Evolutionary conservation across 1,284 basidiomycete genomes (phyloP), one percentile per base, ranked within the genome.

Genomic region (Meira miltonrushii): DNA sequence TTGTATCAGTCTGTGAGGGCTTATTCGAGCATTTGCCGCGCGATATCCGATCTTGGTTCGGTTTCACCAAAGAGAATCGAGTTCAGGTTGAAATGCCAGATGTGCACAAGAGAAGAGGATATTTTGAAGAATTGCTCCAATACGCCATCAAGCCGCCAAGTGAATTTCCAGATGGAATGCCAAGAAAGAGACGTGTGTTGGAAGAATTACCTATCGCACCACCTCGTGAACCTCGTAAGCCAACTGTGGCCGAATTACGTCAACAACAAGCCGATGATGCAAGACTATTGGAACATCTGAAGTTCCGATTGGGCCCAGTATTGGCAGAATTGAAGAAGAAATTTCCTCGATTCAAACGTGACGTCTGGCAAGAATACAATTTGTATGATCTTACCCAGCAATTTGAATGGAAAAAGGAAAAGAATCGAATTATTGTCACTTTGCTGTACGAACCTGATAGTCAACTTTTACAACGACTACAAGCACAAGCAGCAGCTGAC

Each of bases 1-100:
- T 98, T 1, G 84, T 99, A 5, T 93, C 89, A 12, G 83, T 97
- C 21, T 86, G 90, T 6, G 92, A 98, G 64, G 90, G 88, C 0
- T 79, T 84, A 0, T 85, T 90, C 65, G 73, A 80, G 1, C 82
- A 86, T 2, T 81, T 98, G 0, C 90, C 92, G 0, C 78, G 80
- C 0, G 95, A 98, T 68, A 90, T 98, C 15, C 85, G 86, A 41
- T 81, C 84, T 0, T 98, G 95, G 95, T 99, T 99, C 73, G 94
- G 94, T 0, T 80, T 81, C 58, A 83, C 82, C 2, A 84, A 86
- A 51, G 87, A 89, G 41, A 90, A 88, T 67, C 85, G 88, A 23
- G 83, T 96, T 10, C 80, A 83, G 44, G 81, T 97, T 7, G 28
- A 23, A 19, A 15, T 13, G 9, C 58, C 58, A n/a, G 10, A 21